Conservation (phyloP, 352 stramenopile species). For the Globisporangium abappressorium region DNA sequence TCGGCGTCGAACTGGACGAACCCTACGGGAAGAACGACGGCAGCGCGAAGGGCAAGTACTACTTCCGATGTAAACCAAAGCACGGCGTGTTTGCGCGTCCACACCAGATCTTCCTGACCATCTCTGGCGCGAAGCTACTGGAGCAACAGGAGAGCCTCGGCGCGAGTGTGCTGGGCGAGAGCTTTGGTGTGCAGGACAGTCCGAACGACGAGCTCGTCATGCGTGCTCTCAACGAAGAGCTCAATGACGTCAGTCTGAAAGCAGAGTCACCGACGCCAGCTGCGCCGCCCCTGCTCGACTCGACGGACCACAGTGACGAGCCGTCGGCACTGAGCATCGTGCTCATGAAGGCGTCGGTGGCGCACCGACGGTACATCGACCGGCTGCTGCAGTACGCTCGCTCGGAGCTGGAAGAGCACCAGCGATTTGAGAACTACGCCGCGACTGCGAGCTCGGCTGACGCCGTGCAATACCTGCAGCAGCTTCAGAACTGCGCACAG, state of each 20-base stretch:
- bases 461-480: constrained; percentile 81
- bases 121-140: constrained; percentile 49
- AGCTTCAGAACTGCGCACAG: constrained; percentile 82
- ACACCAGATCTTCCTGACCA: constrained; percentile 73
- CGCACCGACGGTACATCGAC: constrained; percentile 73
- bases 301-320: constrained; percentile 34
- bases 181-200: constrained; percentile 15
- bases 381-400: constrained; percentile 62
- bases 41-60: constrained; percentile 75
- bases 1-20: constrained; percentile 78
- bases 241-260: constrained; percentile 16
- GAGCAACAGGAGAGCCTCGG: constrained; percentile 36
- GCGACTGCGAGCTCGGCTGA: constrained; percentile 77
- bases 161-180: constrained; percentile 16
- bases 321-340: constrained; percentile 64
- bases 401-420: constrained; percentile 69
- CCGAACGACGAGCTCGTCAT: constrained; percentile 28
- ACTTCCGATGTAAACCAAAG: constrained; percentile 77
- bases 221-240: constrained; percentile 23
- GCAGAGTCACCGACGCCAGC: constrained; percentile 25
- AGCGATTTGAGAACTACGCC: constrained; percentile 73
- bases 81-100: constrained; percentile 77
- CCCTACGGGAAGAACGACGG: constrained; percentile 81
- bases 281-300: constrained; percentile 17
- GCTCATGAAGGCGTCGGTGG: constrained; percentile 49